A percentile compares a stretch with the other conserved stretches of the same genome.
These are phyloP conservation scores for Lasiosphaeria ovina DNA, from an alignment of 495 filamentous ascomycete genomes.

Conservation along the genomic window DNA sequence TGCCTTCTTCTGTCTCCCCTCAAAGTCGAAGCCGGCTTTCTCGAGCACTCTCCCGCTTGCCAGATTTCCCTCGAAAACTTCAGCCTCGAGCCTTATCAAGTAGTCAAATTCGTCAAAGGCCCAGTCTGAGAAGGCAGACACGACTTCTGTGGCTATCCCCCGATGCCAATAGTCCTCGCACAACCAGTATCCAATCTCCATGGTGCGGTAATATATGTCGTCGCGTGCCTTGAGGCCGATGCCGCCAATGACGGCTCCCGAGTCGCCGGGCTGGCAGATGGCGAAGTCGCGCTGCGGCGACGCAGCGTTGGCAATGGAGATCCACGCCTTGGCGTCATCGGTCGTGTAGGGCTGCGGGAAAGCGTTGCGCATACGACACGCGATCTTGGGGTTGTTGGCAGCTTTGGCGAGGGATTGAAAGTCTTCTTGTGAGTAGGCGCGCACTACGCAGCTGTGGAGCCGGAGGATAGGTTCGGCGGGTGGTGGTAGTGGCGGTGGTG, in stretches of 20 bases:
- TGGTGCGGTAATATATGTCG: constrained; percentile 33
- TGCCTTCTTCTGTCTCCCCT: constrained; percentile 25
- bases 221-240: constrained; percentile 31
- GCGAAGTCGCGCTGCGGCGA: constrained; percentile 26
- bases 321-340: constrained; percentile 29
- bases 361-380: constrained; percentile 32
- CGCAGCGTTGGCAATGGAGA: constrained; percentile 12
- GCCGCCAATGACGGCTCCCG: constrained; percentile 23
- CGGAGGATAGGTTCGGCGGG: constrained; percentile 13
- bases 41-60: constrained; percentile 35
- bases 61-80: constrained; percentile 30
- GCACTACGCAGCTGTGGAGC: constrained; percentile 24
- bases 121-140: constrained; percentile 30
- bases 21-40: constrained; percentile 37
- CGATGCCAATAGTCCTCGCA: constrained; percentile 35
- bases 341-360: constrained; percentile 42
- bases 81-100: constrained; percentile 36
- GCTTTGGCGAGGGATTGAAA: constrained; percentile 21
- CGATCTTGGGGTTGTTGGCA: constrained; percentile 33
- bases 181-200: constrained; percentile 43
- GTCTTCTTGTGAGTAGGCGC: constrained; percentile 32
- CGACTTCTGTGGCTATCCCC: constrained; percentile 34
- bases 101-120: constrained; percentile 30
- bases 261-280: constrained; percentile 28
- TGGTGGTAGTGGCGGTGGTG: too few relatives aligned